Conservation (phyloP, 2,329 filamentous ascomycete genomes). For the Sarocladium strictum region DNA sequence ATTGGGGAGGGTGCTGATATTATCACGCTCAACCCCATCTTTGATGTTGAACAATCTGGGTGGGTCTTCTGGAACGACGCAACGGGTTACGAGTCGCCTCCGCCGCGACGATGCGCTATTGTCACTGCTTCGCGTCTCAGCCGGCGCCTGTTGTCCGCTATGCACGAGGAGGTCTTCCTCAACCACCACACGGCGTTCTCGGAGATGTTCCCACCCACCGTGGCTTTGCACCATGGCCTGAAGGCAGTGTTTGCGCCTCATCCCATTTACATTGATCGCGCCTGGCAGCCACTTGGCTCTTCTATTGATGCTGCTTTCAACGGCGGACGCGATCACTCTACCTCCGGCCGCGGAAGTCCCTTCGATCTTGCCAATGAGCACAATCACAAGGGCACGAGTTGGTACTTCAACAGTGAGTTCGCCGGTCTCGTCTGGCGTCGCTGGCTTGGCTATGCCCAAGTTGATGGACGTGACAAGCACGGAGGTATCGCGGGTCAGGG, state of each 20-base stretch:
- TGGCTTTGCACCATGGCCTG: constrained; percentile 68
- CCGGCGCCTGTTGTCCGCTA: constrained; percentile 58
- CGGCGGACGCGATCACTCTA: constrained; percentile 60
- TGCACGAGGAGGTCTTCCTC: constrained; percentile 68
- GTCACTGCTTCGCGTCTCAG: constrained; percentile 66
- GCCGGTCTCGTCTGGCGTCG: constrained; percentile 71
- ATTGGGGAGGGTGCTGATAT: constrained; percentile 68
- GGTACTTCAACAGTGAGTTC: constrained; percentile 81
- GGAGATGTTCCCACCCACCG: constrained; percentile 71
- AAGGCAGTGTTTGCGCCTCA: constrained; percentile 79
- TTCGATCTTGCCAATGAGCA: constrained; percentile 69
- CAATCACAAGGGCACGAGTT: constrained; percentile 75
- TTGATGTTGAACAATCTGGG: constrained; percentile 63
- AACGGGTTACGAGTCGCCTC: constrained; percentile 58
- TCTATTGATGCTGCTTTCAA: constrained; percentile 77
- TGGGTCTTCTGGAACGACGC: constrained; percentile 69
- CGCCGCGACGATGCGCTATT: constrained; percentile 64
- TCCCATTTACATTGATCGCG: constrained; percentile 71
- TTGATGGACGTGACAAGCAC: constrained; percentile 41
- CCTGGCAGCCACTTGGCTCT: constrained; percentile 57
- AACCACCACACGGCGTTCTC: constrained; percentile 68
- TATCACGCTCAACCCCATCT: constrained; percentile 72
- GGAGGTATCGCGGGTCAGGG: constrained; percentile 45
- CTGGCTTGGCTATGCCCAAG: constrained; percentile 61
- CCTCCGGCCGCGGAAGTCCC: constrained; percentile 58